Base-by-base conservation (phyloP, 139 green algal species). In the Closterium sp. region DNA sequence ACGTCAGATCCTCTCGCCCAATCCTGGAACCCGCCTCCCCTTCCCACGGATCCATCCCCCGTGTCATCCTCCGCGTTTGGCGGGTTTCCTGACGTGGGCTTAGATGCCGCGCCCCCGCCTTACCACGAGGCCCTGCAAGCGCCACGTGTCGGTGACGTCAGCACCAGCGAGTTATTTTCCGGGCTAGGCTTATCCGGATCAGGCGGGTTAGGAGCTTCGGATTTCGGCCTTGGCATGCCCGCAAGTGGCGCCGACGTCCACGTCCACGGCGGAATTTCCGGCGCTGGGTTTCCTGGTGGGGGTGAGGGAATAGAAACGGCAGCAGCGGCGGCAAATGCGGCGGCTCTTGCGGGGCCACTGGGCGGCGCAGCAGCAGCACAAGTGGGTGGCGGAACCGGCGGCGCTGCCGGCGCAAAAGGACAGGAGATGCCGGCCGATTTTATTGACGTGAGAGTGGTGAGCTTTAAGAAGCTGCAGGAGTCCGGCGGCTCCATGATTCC, bases 401-500 rank as follows among this genome's bases (percentile, higher is more conserved):
- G 55, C 55, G 55, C 55, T 76, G 16, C 16, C 55, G 38, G 38
- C 38, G 38, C 16, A 28, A 76, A 76, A 76, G 55, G 55, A 76
- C 55, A 76, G 25, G 55, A 2, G 55, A 76, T 76, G 55, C 55
- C 55, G 55, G 4, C 9, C 55, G 55, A 76, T 28, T 76, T 76
- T 76, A 76, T 93, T 28, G 33, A 93, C 30, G 33, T 91, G 33
- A 89, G 76, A 32, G 90, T 94, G 2, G 36, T 23, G 4, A 85
- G 91, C 38, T 86, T 86, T 4, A 66, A 92, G 84, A 93, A 94
- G 35, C 12, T 89, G 8, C 16, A 34, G 12, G 92, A 92, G 33
- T 25, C 85, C 3, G 31, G 30, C 32, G 85, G 81, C 10, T 86
- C 86, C 10, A 30, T 93, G 31, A 31, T 94, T 34, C 91, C 89